These are phyloP conservation scores for Letharia columbiana DNA, from an alignment of 495 filamentous ascomycete species.

Conservation along the genomic window DNA sequence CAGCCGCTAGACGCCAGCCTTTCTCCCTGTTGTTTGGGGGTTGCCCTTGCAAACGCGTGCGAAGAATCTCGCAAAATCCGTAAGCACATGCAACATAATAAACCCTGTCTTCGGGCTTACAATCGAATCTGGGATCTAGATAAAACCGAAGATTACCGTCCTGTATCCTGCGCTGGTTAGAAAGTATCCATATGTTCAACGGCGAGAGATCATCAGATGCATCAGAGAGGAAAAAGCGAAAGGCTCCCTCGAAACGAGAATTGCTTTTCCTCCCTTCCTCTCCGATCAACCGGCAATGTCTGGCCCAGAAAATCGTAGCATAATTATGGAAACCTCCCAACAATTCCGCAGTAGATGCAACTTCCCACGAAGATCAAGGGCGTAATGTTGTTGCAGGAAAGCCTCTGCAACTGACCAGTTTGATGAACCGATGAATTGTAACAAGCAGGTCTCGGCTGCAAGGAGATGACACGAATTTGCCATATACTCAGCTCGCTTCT, in stretches of 20 bases:
- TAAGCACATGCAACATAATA: background rate
- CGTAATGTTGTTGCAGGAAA: background rate
- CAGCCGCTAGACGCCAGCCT: background rate
- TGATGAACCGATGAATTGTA: background rate
- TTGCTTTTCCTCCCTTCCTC: too few species aligned
- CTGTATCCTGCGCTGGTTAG: background rate
- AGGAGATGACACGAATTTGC: background rate
- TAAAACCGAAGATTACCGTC: background rate
- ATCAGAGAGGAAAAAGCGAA: background rate
- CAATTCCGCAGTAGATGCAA: background rate
- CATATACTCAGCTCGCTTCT: conserved; percentile 5
- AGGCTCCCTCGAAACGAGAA: background rate
- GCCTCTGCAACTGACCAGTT: background rate
- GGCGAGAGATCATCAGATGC: background rate
- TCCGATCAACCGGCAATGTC: background rate
- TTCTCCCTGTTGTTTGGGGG: background rate
- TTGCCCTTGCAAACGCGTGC: background rate
- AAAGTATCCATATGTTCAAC: background rate
- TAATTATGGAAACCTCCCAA: background rate
- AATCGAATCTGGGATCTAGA: background rate
- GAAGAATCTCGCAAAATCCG: background rate
- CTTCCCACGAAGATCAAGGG: background rate
- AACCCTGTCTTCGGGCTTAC: background rate
- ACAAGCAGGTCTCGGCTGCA: background rate
- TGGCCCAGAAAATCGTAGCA: background rate